Evolutionary conservation across 2,329 filamentous ascomycete genomes (phyloP).

Genomic region (Ceratocystis papillata): DNA sequence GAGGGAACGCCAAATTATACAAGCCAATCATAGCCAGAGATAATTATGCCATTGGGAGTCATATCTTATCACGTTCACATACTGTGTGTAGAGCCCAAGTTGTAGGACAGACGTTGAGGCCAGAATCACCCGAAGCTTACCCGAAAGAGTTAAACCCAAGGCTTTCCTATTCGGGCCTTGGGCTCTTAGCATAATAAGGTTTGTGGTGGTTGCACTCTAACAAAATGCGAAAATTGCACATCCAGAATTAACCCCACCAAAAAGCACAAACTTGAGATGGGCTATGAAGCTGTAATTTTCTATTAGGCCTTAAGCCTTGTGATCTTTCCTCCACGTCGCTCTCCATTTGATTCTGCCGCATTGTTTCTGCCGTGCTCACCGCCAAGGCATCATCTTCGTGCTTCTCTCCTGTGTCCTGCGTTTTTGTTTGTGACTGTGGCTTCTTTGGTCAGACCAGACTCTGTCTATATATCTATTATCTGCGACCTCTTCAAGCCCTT

Average conservation of each 20-base stretch:
- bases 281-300: conserved; percentile 11
- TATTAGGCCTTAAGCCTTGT: conserved; percentile 6
- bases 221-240: conserved; percentile 7
- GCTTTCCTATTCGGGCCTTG: background rate
- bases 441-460: too few relatives aligned
- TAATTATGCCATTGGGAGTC: background rate
- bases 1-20: background rate
- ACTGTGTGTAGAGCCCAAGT: background rate
- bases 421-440: too few relatives aligned
- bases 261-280: conserved; percentile 16
- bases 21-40: background rate
- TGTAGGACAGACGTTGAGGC: conserved; percentile 10
- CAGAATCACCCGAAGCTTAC: background rate
- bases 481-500: too few relatives aligned
- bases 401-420: background rate
- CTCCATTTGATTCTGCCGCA: background rate
- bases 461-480: too few relatives aligned
- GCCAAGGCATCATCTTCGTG: background rate
- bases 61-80: background rate
- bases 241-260: conserved; percentile 14
- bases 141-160: background rate
- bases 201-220: background rate
- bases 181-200: conserved; percentile 4
- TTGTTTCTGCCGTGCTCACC: background rate
- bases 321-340: background rate